Base-by-base conservation (phyloP, 2,329 filamentous ascomycete genomes). In the Macrophomina phaseolina region DNA sequence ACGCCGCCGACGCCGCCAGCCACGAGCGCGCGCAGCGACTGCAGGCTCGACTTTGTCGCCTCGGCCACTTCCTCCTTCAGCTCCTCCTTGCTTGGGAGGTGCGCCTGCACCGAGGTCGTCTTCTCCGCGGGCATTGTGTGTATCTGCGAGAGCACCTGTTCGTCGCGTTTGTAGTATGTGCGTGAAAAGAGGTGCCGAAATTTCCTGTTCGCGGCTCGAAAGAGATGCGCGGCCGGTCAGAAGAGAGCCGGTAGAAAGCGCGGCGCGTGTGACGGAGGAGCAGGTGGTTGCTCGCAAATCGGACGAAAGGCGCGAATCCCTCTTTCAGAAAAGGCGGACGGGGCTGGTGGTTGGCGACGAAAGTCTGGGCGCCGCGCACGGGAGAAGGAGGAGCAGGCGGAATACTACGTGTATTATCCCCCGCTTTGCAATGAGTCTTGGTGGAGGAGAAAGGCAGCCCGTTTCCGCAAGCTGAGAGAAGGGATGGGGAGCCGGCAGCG, bases 1-100 rank as follows among this genome's bases (percentile, higher is more conserved):
- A 99, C 81, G 73, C 95, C 95, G 72, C 95, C 95, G 68, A 97
- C 96, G 69, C 93, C 95, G 73, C 95, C 95, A 7, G 94, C 94
- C 8, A 86, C 90, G 62, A 99, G 87, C 49, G 94, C 95, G 68
- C 94, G 90, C 70, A 97, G 79, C 78, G 87, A 88, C 65, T 88
- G 85, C 55, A 90, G 75, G 1, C 86, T 85, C 56, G 81, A 81
- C 71, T 86, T 86, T 8, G 82, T 79, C 3, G 82, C 83, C 49
- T 79, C 79, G 63, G 81, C 80, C 65, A 83, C 83, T 77, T 85
- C 82, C 70, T 85, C 76, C 69, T 85, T 86, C 68, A 86, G 73
- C 72, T 86, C 82, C 61, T 81, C 79, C 9, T 72, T 74, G 6
- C 40, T 49, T 14, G 64, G 64, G 8, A 66, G 28, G 34, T 51